Base-by-base conservation (phyloP, 73 alveolate genomes). In the Tetrahymena thermophila region DNA sequence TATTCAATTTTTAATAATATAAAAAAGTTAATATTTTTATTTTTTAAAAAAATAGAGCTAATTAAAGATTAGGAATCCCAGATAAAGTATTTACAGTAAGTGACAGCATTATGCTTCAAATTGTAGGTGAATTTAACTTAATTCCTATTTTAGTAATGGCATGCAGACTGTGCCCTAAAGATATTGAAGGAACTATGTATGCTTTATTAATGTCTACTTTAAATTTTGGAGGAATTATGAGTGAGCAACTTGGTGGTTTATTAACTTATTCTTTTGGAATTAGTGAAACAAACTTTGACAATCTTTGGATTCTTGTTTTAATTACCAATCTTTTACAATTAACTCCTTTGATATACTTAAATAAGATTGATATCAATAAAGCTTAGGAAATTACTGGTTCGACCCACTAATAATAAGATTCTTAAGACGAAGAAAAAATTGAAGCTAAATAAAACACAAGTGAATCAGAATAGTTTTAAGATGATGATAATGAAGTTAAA, bases 61-160 rank as follows among this genome's bases (percentile, higher is more conserved):
- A 96, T 94, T 56, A 85, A 25, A 44, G 93, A 25, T 58, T 94
- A 93, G 98, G 98, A 38, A 96, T 97, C 21, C 96, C 97, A 11
- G 98, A 96, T 94, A 38, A 93, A 56, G 57, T 95, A 35, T 84
- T 95, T 96, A 50, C 96, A 58, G 95, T 96, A 57, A 93, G 94
- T 37, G 94, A 94, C 96, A 94, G 95, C 35, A 93, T 95, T 43
- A 34, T 97, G 93, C 85, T 93, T 83, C 93, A 96, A 96, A 94
- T 85, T 94, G 55, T 96, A 94, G 96, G 96, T 93, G 96, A 97
- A 96, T 85, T 98, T 96, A 96, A 94, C 94, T 37, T 98, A 35
- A 97, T 98, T 97, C 99, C 99, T 34, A 56, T 98, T 1, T 96
- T 98, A 97, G 98, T 98, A 10, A 71, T 98, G 38, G 98, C 99